Evolutionary conservation across 2,329 filamentous ascomycete species (phyloP).

Genomic region (Madurella mycetomatis): DNA sequence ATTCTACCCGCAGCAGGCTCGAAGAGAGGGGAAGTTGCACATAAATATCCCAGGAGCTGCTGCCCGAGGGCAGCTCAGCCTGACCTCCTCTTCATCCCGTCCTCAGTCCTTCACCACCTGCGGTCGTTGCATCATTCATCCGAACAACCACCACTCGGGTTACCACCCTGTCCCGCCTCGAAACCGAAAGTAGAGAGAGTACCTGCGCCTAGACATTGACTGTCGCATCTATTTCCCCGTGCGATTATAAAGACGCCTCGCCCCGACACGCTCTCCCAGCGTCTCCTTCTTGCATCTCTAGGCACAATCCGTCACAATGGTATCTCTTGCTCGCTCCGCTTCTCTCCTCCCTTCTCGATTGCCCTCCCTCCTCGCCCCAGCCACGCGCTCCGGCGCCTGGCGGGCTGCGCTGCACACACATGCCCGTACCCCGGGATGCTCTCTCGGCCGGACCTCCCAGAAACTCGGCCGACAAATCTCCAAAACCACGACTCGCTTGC

Average conservation of each 20-base stretch:
- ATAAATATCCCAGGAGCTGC: slow-evolving; percentile 12
- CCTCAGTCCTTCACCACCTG: not conserved
- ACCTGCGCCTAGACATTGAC: no score
- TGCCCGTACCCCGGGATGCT: not conserved
- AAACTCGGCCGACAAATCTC: not conserved
- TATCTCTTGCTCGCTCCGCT: slow-evolving; percentile 18
- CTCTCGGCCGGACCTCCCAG: not conserved
- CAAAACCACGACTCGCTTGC: slow-evolving; percentile 41
- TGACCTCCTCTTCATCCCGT: not conserved
- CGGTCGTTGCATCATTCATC: not conserved
- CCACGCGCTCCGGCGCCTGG: slow-evolving; percentile 7
- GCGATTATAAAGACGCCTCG: not conserved
- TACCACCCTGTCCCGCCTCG: not conserved
- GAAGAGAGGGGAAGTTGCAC: not conserved
- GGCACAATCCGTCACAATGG: slow-evolving; percentile 23
- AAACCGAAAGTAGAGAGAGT: not conserved
- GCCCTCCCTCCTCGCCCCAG: slow-evolving; percentile 1
- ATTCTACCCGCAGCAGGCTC: not conserved
- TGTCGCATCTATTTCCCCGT: not conserved
- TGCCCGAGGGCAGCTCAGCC: not conserved
- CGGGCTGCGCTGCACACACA: slow-evolving; percentile 5
- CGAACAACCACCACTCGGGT: not conserved
- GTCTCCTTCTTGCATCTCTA: not conserved
- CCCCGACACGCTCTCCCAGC: not conserved
- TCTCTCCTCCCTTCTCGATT: slow-evolving; percentile 14